phyloP scores from a whole-genome alignment of 495 filamentous ascomycete genomes.

The Lindgomyces ingoldianus region DNA sequence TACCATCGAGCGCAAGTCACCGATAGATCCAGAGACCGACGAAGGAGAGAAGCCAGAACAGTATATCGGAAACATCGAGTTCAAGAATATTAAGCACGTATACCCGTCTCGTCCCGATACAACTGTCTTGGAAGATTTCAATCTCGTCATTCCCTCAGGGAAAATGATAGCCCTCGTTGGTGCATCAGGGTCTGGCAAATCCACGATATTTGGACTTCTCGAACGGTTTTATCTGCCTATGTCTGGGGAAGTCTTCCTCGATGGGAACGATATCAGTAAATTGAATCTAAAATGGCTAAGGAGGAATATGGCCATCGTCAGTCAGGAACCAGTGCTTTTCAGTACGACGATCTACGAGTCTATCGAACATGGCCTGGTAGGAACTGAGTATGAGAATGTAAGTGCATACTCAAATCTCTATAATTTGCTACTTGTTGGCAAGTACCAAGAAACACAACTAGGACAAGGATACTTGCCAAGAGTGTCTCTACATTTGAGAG shows the following conservation, averaged over 20 bases:
- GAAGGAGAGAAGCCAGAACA: slow-evolving; percentile 68
- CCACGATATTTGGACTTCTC: slow-evolving; percentile 86
- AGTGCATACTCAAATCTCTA: slow-evolving; percentile 29
- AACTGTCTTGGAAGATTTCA: slow-evolving; percentile 79
- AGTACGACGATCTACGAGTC: slow-evolving; percentile 83
- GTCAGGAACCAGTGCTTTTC: slow-evolving; percentile 83
- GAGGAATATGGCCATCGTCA: slow-evolving; percentile 86
- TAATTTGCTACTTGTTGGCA: too few species aligned
- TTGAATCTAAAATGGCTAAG: slow-evolving; percentile 91
- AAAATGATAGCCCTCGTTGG: slow-evolving; percentile 87
- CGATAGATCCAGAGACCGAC: slow-evolving; percentile 75
- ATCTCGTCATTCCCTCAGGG: slow-evolving; percentile 74
- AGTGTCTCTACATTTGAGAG: too few species aligned
- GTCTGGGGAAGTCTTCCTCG: slow-evolving; percentile 55
- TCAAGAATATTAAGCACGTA: slow-evolving; percentile 84
- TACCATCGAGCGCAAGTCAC: slow-evolving; percentile 89
- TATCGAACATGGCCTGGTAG: slow-evolving; percentile 84
- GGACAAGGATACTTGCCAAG: too few species aligned
- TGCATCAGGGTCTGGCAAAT: slow-evolving; percentile 86
- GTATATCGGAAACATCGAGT: slow-evolving; percentile 75
- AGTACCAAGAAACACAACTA: too few species aligned
- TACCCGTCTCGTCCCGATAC: slow-evolving; percentile 93
- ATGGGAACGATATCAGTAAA: slow-evolving; percentile 76
- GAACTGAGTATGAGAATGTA: slow-evolving; percentile 70
- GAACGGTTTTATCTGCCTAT: slow-evolving; percentile 93